Evolutionary conservation across 177 flowering plant genomes (phyloP).

Genomic region (Vitis hybrid): DNA sequence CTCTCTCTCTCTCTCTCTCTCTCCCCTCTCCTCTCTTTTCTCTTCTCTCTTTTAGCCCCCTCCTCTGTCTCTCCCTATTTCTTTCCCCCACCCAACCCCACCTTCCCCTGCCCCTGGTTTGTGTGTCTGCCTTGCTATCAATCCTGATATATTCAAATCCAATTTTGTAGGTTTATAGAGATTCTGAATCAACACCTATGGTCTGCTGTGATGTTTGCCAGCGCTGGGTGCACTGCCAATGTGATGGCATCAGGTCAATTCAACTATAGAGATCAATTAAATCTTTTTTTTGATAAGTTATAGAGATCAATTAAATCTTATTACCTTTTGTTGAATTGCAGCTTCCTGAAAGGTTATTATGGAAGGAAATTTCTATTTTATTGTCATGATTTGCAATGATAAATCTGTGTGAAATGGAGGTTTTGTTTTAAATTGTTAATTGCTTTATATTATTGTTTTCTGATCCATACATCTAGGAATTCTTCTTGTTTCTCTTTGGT

Average conservation of each 20-base stretch:
- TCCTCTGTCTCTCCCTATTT: not conserved
- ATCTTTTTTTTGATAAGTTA: not conserved
- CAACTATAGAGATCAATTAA: not conserved
- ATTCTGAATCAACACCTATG: constrained; percentile 98
- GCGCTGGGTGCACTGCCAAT: constrained; percentile 96
- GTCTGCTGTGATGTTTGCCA: constrained; percentile 98
- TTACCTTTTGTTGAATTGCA: not conserved
- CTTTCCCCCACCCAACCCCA: no score
- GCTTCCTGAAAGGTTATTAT: not conserved
- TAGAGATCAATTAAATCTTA: not conserved
- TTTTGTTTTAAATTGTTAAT: no score
- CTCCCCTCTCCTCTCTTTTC: no score
- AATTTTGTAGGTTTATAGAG: constrained; percentile 84
- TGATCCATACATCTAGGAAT: no score
- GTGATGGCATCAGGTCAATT: constrained; percentile 92
- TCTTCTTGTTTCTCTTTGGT: not conserved
- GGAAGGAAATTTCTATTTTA: no score
- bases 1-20: no score
- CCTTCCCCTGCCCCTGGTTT: not conserved
- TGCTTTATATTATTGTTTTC: no score
- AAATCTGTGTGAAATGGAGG: no score
- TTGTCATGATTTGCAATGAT: no score
- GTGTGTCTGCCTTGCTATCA: not conserved
- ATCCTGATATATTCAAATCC: not conserved
- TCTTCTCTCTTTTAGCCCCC: not conserved